Evolutionary conservation across 768 basidiomycete genomes (phyloP).

Genomic region (Psilocybe sp.): DNA sequence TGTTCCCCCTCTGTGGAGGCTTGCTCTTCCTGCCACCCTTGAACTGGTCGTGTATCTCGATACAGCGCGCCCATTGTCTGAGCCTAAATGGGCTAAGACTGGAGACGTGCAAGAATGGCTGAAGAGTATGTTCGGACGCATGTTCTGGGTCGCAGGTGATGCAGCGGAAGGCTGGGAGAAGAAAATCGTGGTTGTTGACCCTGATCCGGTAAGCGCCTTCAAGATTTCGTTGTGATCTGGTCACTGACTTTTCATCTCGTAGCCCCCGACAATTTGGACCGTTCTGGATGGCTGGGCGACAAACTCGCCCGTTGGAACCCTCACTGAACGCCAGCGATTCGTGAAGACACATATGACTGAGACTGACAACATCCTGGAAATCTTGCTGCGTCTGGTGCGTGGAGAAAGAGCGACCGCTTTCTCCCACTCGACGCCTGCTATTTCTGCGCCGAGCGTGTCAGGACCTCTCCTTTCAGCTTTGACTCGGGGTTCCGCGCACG

Average conservation of each 20-base stretch:
- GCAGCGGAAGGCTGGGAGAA: conserved; percentile 92
- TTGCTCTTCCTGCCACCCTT: conserved; percentile 48
- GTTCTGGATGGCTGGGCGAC: conserved; percentile 87
- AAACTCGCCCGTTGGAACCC: conserved; percentile 76
- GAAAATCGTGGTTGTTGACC: conserved; percentile 89
- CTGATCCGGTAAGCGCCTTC: conserved; percentile 77
- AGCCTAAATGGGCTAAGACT: conserved; percentile 95
- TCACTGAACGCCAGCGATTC: conserved; percentile 82
- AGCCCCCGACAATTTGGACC: conserved; percentile 92
- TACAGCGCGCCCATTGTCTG: conserved; percentile 82
- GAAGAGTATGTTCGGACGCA: conserved; percentile 80
- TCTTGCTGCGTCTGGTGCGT: conserved; percentile 86
- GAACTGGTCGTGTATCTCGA: conserved; percentile 81
- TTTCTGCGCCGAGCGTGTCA: conserved; percentile 59
- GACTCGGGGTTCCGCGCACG: conserved; percentile 74
- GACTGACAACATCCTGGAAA: conserved; percentile 88
- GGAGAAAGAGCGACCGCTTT: conserved; percentile 80
- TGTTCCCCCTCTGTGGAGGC: conserved; percentile 70
- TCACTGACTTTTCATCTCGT: conserved; percentile 7
- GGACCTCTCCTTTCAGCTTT: conserved; percentile 73
- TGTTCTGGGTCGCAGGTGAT: conserved; percentile 84
- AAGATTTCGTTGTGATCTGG: neutral
- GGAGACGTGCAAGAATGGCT: conserved; percentile 95
- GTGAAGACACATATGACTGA: conserved; percentile 84
- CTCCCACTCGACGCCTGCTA: conserved; percentile 57